Percentiles rank a stretch among this genome's conserved stretches.
phyloP scores from a whole-genome alignment of 305 asterid genomes.

The Withania somnifera region DNA sequence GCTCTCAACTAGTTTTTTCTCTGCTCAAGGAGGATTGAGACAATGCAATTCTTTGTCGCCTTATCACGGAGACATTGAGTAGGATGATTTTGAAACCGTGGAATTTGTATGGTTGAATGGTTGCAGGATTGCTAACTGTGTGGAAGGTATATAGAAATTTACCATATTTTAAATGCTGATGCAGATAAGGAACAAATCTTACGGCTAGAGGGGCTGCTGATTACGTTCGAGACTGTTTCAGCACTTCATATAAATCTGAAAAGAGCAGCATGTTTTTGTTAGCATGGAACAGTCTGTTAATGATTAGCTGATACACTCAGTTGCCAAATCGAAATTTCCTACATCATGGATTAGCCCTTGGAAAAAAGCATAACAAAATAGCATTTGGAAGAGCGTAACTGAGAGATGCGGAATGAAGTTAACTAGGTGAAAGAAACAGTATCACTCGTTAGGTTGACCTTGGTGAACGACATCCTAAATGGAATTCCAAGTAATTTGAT shows the following conservation, averaged over 20 bases:
- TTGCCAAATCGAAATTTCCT: not conserved
- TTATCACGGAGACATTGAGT: not conserved
- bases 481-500: not conserved
- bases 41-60: not conserved
- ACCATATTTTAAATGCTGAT: not conserved
- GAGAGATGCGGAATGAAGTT: not conserved
- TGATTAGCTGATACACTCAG: not conserved
- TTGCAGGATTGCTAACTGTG: not conserved
- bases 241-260: not conserved
- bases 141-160: not conserved
- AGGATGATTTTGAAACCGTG: not conserved
- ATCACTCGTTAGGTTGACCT: not conserved
- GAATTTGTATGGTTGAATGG: not conserved
- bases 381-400: not conserved
- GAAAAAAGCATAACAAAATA: not conserved
- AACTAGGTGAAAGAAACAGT: not conserved
- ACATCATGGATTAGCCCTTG: not conserved
- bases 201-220: not conserved
- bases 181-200: not conserved
- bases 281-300: not conserved
- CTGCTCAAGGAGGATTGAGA: not conserved
- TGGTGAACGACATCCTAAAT: not conserved
- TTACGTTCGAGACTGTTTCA: not conserved
- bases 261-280: not conserved
- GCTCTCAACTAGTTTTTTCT: not conserved